phyloP scores from a whole-genome alignment of 1,284 basidiomycete species.

The Trichosporon asahii region DNA sequence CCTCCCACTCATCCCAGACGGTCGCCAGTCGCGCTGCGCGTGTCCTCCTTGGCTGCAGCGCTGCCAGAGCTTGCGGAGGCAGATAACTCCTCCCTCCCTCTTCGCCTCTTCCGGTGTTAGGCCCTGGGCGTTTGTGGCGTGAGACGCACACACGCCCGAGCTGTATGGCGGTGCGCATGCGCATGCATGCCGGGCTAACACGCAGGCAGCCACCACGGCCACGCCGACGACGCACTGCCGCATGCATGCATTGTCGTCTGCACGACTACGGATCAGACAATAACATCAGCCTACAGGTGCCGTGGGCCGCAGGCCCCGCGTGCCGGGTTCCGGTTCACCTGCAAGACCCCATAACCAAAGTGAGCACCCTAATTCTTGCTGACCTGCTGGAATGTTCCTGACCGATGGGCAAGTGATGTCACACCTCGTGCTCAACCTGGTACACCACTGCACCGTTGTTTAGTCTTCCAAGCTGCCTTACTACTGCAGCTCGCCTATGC shows the following conservation, averaged over 20 bases:
- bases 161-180: background rate
- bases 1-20: background rate
- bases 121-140: slow-evolving; percentile 5
- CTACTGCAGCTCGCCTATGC: background rate
- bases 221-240: background rate
- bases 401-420: background rate
- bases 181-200: background rate
- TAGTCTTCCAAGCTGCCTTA: no score
- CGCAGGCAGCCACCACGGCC: background rate
- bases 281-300: background rate
- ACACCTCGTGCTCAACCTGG: background rate
- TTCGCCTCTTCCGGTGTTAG: background rate
- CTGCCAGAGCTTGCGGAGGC: background rate
- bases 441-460: no score
- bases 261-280: background rate
- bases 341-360: background rate
- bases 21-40: background rate
- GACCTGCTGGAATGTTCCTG: slow-evolving; percentile 9
- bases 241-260: background rate
- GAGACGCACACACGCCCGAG: background rate
- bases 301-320: no score
- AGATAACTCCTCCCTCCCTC: background rate
- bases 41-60: background rate
- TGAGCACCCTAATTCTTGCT: background rate
- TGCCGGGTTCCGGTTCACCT: background rate